Evolutionary conservation across 129 eudicot genomes (phyloP).

Genomic region (Artemisia annua): DNA sequence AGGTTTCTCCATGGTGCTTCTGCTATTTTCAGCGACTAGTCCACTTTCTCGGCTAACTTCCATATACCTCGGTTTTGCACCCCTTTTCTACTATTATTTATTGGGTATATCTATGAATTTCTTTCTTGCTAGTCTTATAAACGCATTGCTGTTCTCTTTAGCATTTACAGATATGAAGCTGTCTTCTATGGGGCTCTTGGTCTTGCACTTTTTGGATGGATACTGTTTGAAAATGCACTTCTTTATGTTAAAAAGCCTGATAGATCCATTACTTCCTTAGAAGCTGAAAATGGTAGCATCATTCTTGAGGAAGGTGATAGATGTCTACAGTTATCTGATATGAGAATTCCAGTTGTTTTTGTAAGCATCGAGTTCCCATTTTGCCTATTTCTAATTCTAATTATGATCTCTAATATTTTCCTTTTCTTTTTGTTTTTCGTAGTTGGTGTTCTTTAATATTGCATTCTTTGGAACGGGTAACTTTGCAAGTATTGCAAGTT

Average conservation of each 20-base stretch:
- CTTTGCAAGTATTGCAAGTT: slow-evolving; percentile 98
- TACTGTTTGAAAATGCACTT: slow-evolving; percentile 75
- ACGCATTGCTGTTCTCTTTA: neutral
- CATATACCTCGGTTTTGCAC: slow-evolving; percentile 95
- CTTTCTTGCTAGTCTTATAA: neutral
- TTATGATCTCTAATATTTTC: slow-evolving; percentile 15
- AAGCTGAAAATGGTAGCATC: slow-evolving; percentile 44
- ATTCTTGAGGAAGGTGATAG: slow-evolving; percentile 52
- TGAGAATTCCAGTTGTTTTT: slow-evolving; percentile 80
- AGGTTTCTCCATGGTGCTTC: slow-evolving; percentile 84
- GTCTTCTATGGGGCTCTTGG: slow-evolving; percentile 86
- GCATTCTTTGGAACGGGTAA: slow-evolving; percentile 99
- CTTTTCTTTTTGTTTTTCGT: slow-evolving; percentile 18
- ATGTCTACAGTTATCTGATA: slow-evolving; percentile 72
- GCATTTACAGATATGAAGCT: slow-evolving; percentile 80
- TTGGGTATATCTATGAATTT: slow-evolving; percentile 57
- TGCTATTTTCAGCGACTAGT: slow-evolving; percentile 78
- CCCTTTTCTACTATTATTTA: slow-evolving; percentile 89
- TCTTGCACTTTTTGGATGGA: slow-evolving; percentile 93
- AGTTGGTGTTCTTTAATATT: slow-evolving; percentile 91
- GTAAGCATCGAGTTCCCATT: slow-evolving; percentile 47
- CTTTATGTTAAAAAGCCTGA: slow-evolving; percentile 44
- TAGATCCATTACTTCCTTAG: slow-evolving; percentile 38
- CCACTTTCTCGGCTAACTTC: slow-evolving; percentile 82
- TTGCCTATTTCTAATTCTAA: neutral